Evolutionary conservation across 768 basidiomycete species (phyloP).

Genomic region (Auriculariales sp.): DNA sequence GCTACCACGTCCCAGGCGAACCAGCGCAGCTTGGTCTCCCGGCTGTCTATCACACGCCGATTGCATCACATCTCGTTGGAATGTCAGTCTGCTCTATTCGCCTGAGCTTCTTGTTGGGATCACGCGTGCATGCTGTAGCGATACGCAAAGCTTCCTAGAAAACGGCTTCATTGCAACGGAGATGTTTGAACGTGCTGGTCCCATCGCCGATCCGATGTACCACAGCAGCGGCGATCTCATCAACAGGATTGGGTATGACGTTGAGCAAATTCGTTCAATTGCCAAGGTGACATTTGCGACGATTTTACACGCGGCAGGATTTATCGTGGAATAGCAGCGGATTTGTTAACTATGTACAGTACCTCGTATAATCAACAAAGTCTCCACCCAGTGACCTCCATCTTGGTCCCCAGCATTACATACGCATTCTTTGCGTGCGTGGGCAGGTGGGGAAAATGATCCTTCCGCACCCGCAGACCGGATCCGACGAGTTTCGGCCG

Average conservation of each 20-base stretch:
- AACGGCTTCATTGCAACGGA: conserved; percentile 79
- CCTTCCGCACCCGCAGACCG: no score
- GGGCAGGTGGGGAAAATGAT: no score
- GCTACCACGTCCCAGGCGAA: conserved; percentile 64
- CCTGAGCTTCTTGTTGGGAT: conserved; percentile 61
- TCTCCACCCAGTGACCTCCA: no score
- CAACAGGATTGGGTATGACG: conserved; percentile 65
- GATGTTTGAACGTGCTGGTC: conserved; percentile 80
- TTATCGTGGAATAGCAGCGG: no score
- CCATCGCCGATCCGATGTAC: conserved; percentile 80
- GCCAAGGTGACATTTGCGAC: conserved; percentile 76
- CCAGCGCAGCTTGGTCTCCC: conserved; percentile 77
- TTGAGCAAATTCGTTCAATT: conserved; percentile 68
- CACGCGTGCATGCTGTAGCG: conserved; percentile 20
- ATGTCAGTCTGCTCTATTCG: conserved; percentile 65
- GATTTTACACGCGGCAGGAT: conserved; percentile 20
- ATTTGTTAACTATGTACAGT: no score
- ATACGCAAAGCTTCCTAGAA: conserved; percentile 53
- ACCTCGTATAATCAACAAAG: no score
- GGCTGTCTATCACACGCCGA: conserved; percentile 51
- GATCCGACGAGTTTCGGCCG: no score
- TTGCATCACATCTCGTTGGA: conserved; percentile 48
- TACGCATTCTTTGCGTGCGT: no score
- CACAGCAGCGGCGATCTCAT: conserved; percentile 77
- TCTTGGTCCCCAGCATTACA: no score